A percentile compares a stretch with the other conserved stretches of the same genome.
Conservation (phyloP, 2,329 filamentous ascomycete genomes). For the Paramyrothecium sp. region DNA sequence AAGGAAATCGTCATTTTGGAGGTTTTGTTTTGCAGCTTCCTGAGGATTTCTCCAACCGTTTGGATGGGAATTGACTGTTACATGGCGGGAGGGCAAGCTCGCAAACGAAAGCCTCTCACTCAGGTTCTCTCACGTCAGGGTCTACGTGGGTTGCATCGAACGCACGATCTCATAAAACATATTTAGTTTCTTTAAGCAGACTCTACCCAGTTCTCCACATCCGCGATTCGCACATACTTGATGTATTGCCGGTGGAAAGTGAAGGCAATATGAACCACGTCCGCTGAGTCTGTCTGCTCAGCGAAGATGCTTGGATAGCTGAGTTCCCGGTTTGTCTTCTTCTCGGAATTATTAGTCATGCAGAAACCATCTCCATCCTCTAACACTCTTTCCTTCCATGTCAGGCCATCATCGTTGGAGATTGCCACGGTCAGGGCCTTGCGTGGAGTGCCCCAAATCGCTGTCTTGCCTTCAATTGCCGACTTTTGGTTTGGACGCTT, state of each 20-base stretch:
- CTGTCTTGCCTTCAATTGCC: constrained; percentile 30
- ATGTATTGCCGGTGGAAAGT: constrained; percentile 42
- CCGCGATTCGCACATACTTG: constrained; percentile 31
- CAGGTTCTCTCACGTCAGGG: too few relatives aligned
- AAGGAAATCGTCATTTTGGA: too few relatives aligned
- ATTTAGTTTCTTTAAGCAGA: neutral
- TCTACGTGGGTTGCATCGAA: too few relatives aligned
- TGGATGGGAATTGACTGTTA: too few relatives aligned
- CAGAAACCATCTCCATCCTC: constrained; percentile 45
- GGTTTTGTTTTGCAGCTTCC: too few relatives aligned
- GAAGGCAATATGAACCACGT: constrained; percentile 34
- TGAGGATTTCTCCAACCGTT: too few relatives aligned
- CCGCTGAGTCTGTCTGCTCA: constrained; percentile 11
- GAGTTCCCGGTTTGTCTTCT: constrained; percentile 39
- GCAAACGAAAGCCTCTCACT: too few relatives aligned
- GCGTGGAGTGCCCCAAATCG: constrained; percentile 41
- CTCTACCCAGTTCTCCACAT: constrained; percentile 22
- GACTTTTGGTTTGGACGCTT: constrained; percentile 34
- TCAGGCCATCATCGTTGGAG: constrained; percentile 31
- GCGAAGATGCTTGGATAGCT: constrained; percentile 40
- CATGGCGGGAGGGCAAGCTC: too few relatives aligned
- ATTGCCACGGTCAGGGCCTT: constrained; percentile 31
- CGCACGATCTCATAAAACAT: neutral
- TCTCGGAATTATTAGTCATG: constrained; percentile 41
- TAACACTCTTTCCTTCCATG: constrained; percentile 35